Evolutionary conservation across 306 rosid species (phyloP).

Genomic region (Mimosa bimucronata): DNA sequence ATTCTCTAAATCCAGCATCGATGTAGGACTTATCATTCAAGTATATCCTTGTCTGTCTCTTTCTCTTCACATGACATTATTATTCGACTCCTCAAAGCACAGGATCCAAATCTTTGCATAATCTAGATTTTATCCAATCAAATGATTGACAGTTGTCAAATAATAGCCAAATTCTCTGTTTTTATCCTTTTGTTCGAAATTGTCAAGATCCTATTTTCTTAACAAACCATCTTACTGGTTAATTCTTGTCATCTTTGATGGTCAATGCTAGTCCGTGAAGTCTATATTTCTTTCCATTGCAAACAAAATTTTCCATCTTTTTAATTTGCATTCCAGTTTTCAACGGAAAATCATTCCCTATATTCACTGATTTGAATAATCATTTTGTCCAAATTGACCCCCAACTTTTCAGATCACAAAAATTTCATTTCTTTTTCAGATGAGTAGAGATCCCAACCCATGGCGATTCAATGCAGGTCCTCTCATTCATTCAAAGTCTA

Average conservation of each 20-base stretch:
- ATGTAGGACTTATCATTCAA: not conserved
- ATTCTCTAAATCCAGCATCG: no score
- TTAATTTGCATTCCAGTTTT: not conserved
- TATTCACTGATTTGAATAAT: conserved; percentile 14
- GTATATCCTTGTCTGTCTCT: not conserved
- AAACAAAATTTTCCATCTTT: not conserved
- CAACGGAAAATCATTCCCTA: conserved; percentile 1
- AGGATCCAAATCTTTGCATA: no score
- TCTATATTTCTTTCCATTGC: not conserved
- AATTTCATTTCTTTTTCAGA: conserved; percentile 32
- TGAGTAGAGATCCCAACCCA: conserved; percentile 13
- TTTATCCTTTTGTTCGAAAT: no score
- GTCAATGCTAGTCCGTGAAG: not conserved
- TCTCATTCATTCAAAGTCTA: conserved; percentile 44
- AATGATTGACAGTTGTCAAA: no score
- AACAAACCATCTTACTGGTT: no score
- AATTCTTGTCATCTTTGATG: not conserved
- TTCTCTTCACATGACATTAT: not conserved
- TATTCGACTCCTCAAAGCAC: not conserved
- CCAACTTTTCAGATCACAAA: conserved; percentile 41
- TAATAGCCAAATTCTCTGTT: no score
- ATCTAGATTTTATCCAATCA: no score
- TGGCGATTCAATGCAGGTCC: conserved; percentile 30
- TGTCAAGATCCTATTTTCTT: no score
- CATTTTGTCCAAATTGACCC: conserved; percentile 34